A percentile compares a stretch with the other conserved stretches of the same genome.
phyloP scores from a whole-genome alignment of 2,329 filamentous ascomycete genomes.

The Fusarium buxicola region DNA sequence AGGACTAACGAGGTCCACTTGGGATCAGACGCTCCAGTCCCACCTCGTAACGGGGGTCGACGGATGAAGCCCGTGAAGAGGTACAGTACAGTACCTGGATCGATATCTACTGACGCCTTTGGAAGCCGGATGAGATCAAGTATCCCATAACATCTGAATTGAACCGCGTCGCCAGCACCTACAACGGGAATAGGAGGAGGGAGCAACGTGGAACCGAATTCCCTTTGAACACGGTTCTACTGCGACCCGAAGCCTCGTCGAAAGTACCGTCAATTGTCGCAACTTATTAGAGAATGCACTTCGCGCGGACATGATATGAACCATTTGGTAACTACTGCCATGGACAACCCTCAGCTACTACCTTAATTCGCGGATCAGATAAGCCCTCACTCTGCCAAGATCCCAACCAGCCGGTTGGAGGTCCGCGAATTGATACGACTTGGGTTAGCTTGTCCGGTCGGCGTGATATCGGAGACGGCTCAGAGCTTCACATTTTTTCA shows the following conservation, averaged over 20 bases:
- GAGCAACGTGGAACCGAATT: no score
- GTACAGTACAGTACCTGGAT: neutral
- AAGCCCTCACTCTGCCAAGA: neutral
- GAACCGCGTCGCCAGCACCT: no score
- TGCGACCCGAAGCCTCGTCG: no score
- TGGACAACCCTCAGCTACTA: no score
- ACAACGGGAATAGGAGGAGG: no score
- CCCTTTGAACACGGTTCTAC: no score
- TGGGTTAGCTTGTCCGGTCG: conserved; percentile 11
- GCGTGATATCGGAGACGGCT: conserved; percentile 14
- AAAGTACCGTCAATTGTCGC: no score
- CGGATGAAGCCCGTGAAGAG: neutral
- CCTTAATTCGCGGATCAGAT: no score
- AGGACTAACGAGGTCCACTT: conserved; percentile 11
- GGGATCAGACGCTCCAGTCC: conserved; percentile 13
- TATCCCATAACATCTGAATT: no score
- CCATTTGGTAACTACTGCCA: neutral
- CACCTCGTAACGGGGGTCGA: conserved; percentile 9
- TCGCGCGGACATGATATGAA: neutral
- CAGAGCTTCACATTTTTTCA: conserved; percentile 24
- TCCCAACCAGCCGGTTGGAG: neutral
- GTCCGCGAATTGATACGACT: neutral
- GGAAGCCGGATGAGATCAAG: no score
- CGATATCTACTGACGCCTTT: no score
- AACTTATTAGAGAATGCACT: no score